Conservation (phyloP, 371 early-diverging fungal species). For the Rhizopus arrhizus region DNA sequence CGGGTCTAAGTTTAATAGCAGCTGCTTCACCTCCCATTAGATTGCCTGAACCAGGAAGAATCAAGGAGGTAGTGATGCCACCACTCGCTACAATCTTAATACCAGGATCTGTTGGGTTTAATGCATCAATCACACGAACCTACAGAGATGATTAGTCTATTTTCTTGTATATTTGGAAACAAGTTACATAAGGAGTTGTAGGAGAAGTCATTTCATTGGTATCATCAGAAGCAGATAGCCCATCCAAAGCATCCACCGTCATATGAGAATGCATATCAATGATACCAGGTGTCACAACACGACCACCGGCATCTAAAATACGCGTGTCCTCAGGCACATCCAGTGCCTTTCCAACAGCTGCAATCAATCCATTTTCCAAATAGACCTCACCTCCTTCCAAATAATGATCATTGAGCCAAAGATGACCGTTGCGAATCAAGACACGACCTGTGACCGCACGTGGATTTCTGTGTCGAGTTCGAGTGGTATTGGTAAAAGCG, state of each 20-base stretch:
- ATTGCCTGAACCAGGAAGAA: constrained; percentile 80
- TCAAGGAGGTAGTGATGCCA: constrained; percentile 77
- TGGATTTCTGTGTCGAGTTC: constrained; percentile 45
- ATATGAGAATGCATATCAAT: constrained; percentile 84
- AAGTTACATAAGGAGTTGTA: constrained; percentile 60
- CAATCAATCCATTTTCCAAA: constrained; percentile 61
- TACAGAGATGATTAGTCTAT: constrained; percentile 11
- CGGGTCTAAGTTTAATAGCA: constrained; percentile 66
- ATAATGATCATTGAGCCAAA: constrained; percentile 50
- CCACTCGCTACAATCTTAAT: constrained; percentile 74
- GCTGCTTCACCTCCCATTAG: constrained; percentile 84
- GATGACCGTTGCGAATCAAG: constrained; percentile 58
- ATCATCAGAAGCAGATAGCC: constrained; percentile 56
- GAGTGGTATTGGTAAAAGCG: constrained; percentile 28
- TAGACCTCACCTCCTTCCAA: constrained; percentile 63
- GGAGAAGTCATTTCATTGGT: constrained; percentile 75
- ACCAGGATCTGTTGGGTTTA: constrained; percentile 69
- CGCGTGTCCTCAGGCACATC: constrained; percentile 37
- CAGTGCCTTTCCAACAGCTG: constrained; percentile 43
- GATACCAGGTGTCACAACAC: constrained; percentile 78
- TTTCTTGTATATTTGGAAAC: neutral
- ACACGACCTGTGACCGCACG: constrained; percentile 32
- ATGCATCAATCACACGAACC: constrained; percentile 63
- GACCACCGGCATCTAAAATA: constrained; percentile 66
- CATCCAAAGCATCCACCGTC: constrained; percentile 65